phyloP scores from a whole-genome alignment of 164 flowering plant genomes.

The Sextonia rubra region DNA sequence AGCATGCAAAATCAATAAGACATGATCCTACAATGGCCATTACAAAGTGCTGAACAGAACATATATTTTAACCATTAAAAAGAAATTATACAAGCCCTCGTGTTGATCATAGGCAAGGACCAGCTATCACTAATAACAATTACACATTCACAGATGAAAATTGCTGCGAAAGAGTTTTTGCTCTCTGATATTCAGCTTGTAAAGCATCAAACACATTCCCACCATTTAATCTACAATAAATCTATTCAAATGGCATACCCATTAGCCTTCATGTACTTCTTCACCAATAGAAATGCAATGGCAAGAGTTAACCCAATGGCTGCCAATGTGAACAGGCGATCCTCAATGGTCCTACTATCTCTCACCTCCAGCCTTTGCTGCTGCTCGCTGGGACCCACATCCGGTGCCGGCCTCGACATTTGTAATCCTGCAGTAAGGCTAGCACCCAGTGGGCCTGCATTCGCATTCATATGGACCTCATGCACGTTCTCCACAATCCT shows the following conservation, averaged over 20 bases:
- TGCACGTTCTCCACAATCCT: constrained; percentile 39
- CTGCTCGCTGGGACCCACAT: constrained; percentile 29
- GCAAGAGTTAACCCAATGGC: constrained; percentile 84
- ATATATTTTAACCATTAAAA: too few species aligned
- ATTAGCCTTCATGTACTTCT: constrained; percentile 71
- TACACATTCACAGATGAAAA: too few species aligned
- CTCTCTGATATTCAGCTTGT: too few species aligned
- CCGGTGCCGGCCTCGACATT: constrained; percentile 28
- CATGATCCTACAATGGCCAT: not conserved
- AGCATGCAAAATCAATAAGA: not conserved
- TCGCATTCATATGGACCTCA: constrained; percentile 40
- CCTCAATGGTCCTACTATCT: constrained; percentile 56
- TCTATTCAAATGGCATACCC: constrained; percentile 27
- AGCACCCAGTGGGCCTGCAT: constrained; percentile 31
- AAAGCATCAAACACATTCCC: too few species aligned
- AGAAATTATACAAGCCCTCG: not conserved
- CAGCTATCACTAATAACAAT: too few species aligned
- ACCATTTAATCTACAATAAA: not conserved
- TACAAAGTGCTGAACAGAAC: not conserved
- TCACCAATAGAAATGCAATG: constrained; percentile 61
- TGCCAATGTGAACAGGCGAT: constrained; percentile 83
- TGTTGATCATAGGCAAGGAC: not conserved
- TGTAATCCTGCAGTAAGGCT: constrained; percentile 26
- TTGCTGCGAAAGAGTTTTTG: too few species aligned
- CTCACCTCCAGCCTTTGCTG: constrained; percentile 28